Evolutionary conservation across 179 eudicot genomes (phyloP).

Genomic region (Gypsophila paniculata): DNA sequence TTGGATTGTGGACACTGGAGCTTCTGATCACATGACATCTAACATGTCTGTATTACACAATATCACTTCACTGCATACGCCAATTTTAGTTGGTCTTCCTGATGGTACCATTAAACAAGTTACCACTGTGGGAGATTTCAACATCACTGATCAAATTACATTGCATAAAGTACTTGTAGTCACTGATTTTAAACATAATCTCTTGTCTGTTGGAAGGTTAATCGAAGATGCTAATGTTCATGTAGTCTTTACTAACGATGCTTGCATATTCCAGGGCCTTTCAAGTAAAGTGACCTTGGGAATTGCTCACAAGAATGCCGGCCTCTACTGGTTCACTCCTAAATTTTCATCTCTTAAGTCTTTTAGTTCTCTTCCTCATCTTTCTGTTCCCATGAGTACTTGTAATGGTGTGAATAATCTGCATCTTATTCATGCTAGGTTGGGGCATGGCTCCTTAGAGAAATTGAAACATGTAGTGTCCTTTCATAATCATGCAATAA

Average conservation of each 20-base stretch:
- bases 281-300: not conserved
- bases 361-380: too few species aligned
- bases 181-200: not conserved
- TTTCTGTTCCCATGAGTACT: not conserved
- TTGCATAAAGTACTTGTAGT: not conserved
- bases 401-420: not conserved
- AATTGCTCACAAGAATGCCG: not conserved
- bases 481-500: too few species aligned
- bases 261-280: not conserved
- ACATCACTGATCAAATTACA: not conserved
- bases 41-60: not conserved
- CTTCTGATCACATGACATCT: not conserved
- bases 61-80: not conserved
- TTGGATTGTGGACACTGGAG: constrained; percentile 1
- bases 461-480: not conserved
- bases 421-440: not conserved
- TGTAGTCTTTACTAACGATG: not conserved
- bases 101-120: not conserved
- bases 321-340: too few species aligned
- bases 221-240: too few species aligned
- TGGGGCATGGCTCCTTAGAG: not conserved
- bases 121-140: not conserved
- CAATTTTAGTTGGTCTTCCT: not conserved
- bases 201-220: not conserved
- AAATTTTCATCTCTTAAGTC: too few species aligned